Percentiles rank a stretch among this genome's conserved stretches.
phyloP scores from a whole-genome alignment of 768 basidiomycete species.

The Coprinellus micaceus region DNA sequence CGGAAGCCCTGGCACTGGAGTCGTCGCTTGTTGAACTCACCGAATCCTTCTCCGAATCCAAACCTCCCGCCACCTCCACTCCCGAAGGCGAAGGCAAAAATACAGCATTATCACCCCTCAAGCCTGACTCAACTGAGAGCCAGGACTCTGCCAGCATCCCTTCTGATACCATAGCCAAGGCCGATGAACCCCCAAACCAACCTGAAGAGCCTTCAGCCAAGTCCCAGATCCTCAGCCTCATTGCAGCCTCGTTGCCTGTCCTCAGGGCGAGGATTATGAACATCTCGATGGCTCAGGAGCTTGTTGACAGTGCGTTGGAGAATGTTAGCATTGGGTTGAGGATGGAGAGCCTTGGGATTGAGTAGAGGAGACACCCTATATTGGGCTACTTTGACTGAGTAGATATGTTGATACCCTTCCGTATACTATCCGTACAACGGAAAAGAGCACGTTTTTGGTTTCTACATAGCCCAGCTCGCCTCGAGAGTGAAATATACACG shows the following conservation, averaged over 20 bases:
- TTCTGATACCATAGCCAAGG: not conserved
- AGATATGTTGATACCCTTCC: no score
- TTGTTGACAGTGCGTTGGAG: constrained; percentile 49
- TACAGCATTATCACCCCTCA: not conserved
- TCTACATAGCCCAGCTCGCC: no score
- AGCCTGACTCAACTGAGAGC: not conserved
- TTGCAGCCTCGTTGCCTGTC: constrained; percentile 45
- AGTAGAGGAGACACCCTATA: constrained; percentile 7
- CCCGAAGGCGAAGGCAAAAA: not conserved
- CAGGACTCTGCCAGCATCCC: not conserved
- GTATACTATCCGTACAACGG: no score
- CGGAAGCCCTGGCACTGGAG: constrained; percentile 24
- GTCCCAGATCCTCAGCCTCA: constrained; percentile 38
- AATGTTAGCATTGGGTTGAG: constrained; percentile 43
- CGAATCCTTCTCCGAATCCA: not conserved
- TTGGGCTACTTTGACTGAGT: no score
- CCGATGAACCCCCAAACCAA: constrained; percentile 7
- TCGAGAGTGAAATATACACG: no score
- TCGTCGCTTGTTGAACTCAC: constrained; percentile 22
- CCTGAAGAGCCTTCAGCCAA: constrained; percentile 26
- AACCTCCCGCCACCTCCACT: not conserved
- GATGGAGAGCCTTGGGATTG: constrained; percentile 46
- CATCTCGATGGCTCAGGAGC: constrained; percentile 43
- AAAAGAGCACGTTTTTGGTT: no score
- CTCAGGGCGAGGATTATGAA: constrained; percentile 45